phyloP scores from a whole-genome alignment of 2,329 filamentous ascomycete species.

The Pleurostoma richardsiae region DNA sequence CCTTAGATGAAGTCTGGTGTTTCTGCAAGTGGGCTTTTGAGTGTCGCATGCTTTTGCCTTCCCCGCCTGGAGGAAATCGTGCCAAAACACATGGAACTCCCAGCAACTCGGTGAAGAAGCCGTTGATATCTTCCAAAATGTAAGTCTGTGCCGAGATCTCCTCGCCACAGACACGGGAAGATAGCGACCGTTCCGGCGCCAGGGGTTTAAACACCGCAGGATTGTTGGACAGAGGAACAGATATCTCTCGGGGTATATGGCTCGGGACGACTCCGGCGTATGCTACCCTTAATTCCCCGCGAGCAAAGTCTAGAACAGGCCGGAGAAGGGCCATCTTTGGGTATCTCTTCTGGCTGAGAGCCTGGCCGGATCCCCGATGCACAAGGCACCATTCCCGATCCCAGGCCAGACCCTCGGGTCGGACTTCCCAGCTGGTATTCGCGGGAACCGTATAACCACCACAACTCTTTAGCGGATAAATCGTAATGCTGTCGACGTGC shows the following conservation, averaged over 20 bases:
- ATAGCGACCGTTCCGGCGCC: constrained; percentile 30
- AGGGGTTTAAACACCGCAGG: constrained; percentile 47
- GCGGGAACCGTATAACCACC: constrained; percentile 68
- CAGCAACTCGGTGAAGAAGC: constrained; percentile 73
- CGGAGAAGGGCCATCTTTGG: constrained; percentile 81
- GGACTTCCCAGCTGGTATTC: constrained; percentile 67
- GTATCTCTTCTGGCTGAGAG: constrained; percentile 83
- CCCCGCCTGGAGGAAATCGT: constrained; percentile 68
- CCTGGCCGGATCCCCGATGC: constrained; percentile 77
- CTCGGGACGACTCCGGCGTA: constrained; percentile 29
- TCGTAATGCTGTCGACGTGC: constrained; percentile 58
- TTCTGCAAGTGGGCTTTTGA: constrained; percentile 66
- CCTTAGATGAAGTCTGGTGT: constrained; percentile 33
- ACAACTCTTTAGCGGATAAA: constrained; percentile 96
- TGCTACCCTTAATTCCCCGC: constrained; percentile 59
- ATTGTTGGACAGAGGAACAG: constrained; percentile 63
- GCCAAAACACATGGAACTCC: constrained; percentile 79
- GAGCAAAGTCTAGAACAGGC: constrained; percentile 66
- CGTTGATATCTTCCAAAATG: constrained; percentile 56
- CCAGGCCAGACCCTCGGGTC: constrained; percentile 81
- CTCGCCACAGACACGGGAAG: constrained; percentile 80
- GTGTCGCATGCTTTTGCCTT: constrained; percentile 56
- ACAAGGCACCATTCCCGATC: constrained; percentile 96
- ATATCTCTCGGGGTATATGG: constrained; percentile 29
- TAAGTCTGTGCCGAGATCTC: constrained; percentile 68